Evolutionary conservation across 2,329 filamentous ascomycete genomes (phyloP), one percentile per base, ranked within the genome.

Genomic region (Cladosporium sp.): DNA sequence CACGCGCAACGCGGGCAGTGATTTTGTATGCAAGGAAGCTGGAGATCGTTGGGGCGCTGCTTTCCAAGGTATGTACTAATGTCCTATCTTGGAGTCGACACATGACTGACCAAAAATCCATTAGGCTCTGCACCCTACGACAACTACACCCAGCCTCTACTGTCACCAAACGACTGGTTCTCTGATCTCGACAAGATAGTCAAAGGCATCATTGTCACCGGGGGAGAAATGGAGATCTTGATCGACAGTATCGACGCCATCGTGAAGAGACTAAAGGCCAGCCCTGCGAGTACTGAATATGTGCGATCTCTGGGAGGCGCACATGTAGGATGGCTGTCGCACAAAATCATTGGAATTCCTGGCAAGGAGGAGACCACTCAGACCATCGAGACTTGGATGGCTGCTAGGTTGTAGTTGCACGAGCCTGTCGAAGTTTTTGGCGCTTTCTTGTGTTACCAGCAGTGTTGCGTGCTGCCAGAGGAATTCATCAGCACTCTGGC

Each of bases 231-330:
- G 58, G 87, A 89, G 75, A 77, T 87, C 16, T 67, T 89, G 28
- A 75, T 86, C 36, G 86, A 87, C 68, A 79, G 82, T 16, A 87
- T 89, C 58, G 71, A 79, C 58, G 79, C 81, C 23, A 82, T 88
- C 67, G 79, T 77, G 25, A 73, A 75, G 56, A 83, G 79, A 64
- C 77, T 88, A 28, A 78, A 79, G 68, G 75, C 78, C 34, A 78
- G 78, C 5, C 77, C 77, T 67, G 71, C 74, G 2, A 70, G 70
- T 23, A 75, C 76, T 6, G 75, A 73, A 28, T 69, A 76, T 0
- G 73, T 81, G 0, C 49, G 49, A 25, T 23, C 34, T 16, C 32
- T 3, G 11, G 71, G 74, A 5, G 75, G 74, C 13, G 79, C 73
- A 16, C 80, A 82, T 66, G 77, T 79, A 28, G 80, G 56, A 5